Conservation (phyloP, 805 yeast species). For the Wickerhamiella nectarea region DNA sequence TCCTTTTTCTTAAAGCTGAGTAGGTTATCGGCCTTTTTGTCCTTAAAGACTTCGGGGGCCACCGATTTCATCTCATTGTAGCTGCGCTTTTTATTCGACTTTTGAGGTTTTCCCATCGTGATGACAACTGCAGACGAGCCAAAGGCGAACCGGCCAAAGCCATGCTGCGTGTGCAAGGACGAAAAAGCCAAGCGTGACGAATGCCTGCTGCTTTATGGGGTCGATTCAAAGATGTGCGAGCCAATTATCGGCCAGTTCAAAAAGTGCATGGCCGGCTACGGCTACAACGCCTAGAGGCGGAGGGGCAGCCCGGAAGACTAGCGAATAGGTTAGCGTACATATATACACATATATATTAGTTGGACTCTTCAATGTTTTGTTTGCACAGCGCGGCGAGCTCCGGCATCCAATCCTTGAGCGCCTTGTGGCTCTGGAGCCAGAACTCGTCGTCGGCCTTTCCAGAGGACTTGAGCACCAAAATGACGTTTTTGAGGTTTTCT, state of each 20-base stretch:
- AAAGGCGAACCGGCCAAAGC: slow-evolving; percentile 51
- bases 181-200: slow-evolving; percentile 76
- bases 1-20: slow-evolving; percentile 17
- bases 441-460: slow-evolving; percentile 24
- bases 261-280: slow-evolving; percentile 82
- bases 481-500: slow-evolving; percentile 31
- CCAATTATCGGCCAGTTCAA: slow-evolving; percentile 61
- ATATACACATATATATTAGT: no score
- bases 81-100: slow-evolving; percentile 12
- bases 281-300: slow-evolving; percentile 39
- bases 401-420: slow-evolving; percentile 29
- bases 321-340: no score
- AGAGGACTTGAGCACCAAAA: slow-evolving; percentile 28
- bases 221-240: slow-evolving; percentile 71
- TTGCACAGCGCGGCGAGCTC: slow-evolving; percentile 19
- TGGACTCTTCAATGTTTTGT: not conserved
- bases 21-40: slow-evolving; percentile 17
- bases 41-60: slow-evolving; percentile 19
- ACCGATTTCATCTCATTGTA: slow-evolving; percentile 17
- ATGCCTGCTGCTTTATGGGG: slow-evolving; percentile 70
- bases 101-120: slow-evolving; percentile 19
- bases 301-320: no score
- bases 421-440: slow-evolving; percentile 29
- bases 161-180: slow-evolving; percentile 89
- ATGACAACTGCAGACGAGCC: not conserved